Percentiles rank a stretch among this genome's conserved stretches.
phyloP scores from a whole-genome alignment of 768 basidiomycete species.

The Tylopilus balloui region DNA sequence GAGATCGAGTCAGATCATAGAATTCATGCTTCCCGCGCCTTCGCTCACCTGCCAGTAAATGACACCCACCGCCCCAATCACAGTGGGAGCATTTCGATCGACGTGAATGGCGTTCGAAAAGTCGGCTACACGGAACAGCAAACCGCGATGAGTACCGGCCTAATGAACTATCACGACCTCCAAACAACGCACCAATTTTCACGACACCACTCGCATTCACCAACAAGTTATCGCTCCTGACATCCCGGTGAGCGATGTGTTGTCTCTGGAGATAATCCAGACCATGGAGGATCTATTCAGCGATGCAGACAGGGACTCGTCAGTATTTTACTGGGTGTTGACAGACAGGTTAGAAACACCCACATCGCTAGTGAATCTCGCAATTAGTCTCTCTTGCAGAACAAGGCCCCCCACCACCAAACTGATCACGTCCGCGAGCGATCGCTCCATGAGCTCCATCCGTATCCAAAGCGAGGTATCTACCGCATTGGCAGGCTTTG shows the following conservation, averaged over 20 bases:
- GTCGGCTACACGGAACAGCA: constrained; percentile 49
- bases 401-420: constrained; percentile 58
- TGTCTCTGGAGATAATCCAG: constrained; percentile 61
- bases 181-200: constrained; percentile 58
- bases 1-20: background rate
- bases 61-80: constrained; percentile 62
- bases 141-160: background rate
- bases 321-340: background rate
- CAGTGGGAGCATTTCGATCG: constrained; percentile 44
- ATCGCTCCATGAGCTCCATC: constrained; percentile 90
- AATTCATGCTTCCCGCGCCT: background rate
- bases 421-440: constrained; percentile 74
- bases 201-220: constrained; percentile 65
- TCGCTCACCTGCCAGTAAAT: constrained; percentile 69
- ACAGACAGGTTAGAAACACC: constrained; percentile 28
- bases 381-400: constrained; percentile 65
- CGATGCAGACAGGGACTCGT: background rate
- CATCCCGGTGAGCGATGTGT: constrained; percentile 75
- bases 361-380: constrained; percentile 74
- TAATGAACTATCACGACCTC: background rate
- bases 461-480: constrained; percentile 76
- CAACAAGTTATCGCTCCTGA: constrained; percentile 79
- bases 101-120: constrained; percentile 74
- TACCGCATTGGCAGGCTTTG: constrained; percentile 6
- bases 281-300: constrained; percentile 54